phyloP scores from a whole-genome alignment of 192 early-diverging fungal species.

The Thamnidium elegans region DNA sequence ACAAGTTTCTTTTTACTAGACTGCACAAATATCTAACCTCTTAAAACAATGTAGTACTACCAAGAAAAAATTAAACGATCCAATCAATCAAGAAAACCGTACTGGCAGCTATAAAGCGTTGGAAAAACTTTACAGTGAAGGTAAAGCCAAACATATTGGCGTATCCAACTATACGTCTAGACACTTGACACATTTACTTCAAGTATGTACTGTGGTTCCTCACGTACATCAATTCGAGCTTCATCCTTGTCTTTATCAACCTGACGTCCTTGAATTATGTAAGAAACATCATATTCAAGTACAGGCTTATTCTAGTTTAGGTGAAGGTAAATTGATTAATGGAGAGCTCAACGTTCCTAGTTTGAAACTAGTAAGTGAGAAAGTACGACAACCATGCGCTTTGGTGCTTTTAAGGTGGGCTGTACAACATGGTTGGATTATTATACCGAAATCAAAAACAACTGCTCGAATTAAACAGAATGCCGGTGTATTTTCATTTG shows the following conservation, averaged over 20 bases:
- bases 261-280: slow-evolving; percentile 56
- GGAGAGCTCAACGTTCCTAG: slow-evolving; percentile 13
- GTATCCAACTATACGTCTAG: slow-evolving; percentile 66
- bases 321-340: slow-evolving; percentile 52
- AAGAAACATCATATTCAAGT: slow-evolving; percentile 52
- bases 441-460: slow-evolving; percentile 65
- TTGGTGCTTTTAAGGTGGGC: slow-evolving; percentile 65
- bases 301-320: slow-evolving; percentile 72
- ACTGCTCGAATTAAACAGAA: slow-evolving; percentile 46
- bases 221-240: slow-evolving; percentile 73
- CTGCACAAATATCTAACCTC: neutral
- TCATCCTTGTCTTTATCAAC: slow-evolving; percentile 61
- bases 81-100: slow-evolving; percentile 49
- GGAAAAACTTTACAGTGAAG: slow-evolving; percentile 55
- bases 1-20: neutral
- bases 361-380: slow-evolving; percentile 26
- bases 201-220: slow-evolving; percentile 53
- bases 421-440: slow-evolving; percentile 56
- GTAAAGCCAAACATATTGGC: slow-evolving; percentile 63
- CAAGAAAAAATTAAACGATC: slow-evolving; percentile 31
- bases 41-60: slow-evolving; percentile 5
- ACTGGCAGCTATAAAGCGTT: slow-evolving; percentile 61
- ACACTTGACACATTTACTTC: slow-evolving; percentile 58
- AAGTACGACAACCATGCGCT: slow-evolving; percentile 37
- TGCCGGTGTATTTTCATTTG: slow-evolving; percentile 44